A percentile compares a stretch with the other conserved stretches of the same genome.
Evolutionary conservation across 2,329 filamentous ascomycete genomes (phyloP).

Genomic region (Cryphonectria naterciae): DNA sequence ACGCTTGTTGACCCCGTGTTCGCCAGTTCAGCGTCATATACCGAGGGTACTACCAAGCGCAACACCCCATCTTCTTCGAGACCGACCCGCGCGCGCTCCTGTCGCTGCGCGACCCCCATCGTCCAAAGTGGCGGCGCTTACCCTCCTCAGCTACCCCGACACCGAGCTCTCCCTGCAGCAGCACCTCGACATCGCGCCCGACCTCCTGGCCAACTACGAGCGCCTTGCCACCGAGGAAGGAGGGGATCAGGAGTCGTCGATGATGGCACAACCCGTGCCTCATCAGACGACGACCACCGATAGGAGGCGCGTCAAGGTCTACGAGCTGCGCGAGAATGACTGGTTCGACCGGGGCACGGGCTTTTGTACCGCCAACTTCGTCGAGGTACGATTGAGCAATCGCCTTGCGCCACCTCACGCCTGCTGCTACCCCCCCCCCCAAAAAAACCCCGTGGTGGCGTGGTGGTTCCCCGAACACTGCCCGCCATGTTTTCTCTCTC

Average conservation of each 20-base stretch:
- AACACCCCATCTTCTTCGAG: conserved; percentile 10
- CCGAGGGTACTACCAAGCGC: background rate
- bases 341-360: conserved; percentile 98
- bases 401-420: conserved; percentile 20
- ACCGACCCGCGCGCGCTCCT: conserved; percentile 39
- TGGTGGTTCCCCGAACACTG: background rate
- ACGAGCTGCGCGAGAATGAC: conserved; percentile 97
- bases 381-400: conserved; percentile 62
- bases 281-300: conserved; percentile 61
- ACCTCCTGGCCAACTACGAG: conserved; percentile 52
- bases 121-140: conserved; percentile 59
- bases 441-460: background rate
- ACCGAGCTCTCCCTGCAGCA: conserved; percentile 63
- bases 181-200: conserved; percentile 60
- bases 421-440: background rate
- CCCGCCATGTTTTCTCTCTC: background rate
- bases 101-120: conserved; percentile 36
- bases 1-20: conserved; percentile 16
- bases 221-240: conserved; percentile 56
- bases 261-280: conserved; percentile 74
- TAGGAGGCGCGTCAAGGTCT: conserved; percentile 91
- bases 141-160: conserved; percentile 56
- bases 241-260: conserved; percentile 62
- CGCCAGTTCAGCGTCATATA: background rate
- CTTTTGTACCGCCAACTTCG: conserved; percentile 81